phyloP scores from a whole-genome alignment of 768 basidiomycete genomes.

The Phanerochaete sordida region DNA sequence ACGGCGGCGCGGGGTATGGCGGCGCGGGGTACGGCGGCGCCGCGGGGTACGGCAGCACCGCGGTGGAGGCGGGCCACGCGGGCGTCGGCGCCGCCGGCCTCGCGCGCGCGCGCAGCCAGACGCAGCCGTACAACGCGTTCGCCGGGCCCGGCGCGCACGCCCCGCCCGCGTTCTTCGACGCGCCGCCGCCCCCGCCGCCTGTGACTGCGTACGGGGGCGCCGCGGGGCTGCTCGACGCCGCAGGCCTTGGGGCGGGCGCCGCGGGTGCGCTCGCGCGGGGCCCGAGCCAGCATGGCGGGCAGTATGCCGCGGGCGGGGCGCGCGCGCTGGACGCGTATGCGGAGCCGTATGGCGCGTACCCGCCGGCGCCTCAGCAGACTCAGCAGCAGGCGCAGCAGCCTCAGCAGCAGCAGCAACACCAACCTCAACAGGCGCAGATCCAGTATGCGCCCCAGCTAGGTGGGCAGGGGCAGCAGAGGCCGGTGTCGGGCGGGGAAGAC shows the following conservation, averaged over 20 bases:
- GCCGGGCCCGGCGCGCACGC: constrained; percentile 26
- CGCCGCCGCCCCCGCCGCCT: constrained; percentile 3
- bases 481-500: constrained; percentile 16
- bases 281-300: constrained; percentile 7
- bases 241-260: constrained; percentile 20
- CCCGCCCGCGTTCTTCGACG: constrained; percentile 5
- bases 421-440: background rate
- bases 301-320: constrained; percentile 7
- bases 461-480: constrained; percentile 2
- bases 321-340: constrained; percentile 7
- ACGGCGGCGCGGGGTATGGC: too few species aligned
- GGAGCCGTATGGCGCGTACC: constrained; percentile 3
- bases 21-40: constrained; percentile 22
- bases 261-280: constrained; percentile 12
- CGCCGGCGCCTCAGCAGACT: background rate
- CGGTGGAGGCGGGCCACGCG: constrained; percentile 24
- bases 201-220: constrained; percentile 6
- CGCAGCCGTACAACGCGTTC: constrained; percentile 37
- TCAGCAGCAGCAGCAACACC: background rate
- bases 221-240: constrained; percentile 22
- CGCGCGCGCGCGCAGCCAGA: constrained; percentile 27
- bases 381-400: background rate
- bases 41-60: too few species aligned
- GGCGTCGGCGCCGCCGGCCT: constrained; percentile 35
- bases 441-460: background rate